Evolutionary conservation across 2,329 filamentous ascomycete species (phyloP).

Genomic region (Alternaria triticimaculans): DNA sequence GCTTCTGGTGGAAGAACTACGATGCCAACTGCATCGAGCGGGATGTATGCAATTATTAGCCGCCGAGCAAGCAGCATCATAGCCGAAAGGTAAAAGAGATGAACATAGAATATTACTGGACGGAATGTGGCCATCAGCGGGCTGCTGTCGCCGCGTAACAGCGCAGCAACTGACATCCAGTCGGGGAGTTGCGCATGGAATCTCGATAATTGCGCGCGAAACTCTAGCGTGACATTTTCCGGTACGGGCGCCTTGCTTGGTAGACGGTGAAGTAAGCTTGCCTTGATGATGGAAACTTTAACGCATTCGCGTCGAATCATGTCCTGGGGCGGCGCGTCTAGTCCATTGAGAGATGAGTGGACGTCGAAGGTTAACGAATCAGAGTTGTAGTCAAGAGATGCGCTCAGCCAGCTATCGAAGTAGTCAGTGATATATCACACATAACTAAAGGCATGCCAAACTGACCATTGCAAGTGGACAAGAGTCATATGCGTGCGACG

Average conservation of each 20-base stretch:
- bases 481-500: conserved; percentile 24
- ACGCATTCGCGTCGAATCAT: conserved; percentile 22
- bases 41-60: conserved; percentile 16
- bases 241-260: conserved; percentile 2
- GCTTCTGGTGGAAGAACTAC: conserved; percentile 6
- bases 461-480: conserved; percentile 16
- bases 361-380: neutral
- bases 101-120: conserved; percentile 22
- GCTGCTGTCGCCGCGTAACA: neutral
- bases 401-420: conserved; percentile 22
- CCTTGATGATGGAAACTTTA: conserved; percentile 28
- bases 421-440: neutral
- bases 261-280: conserved; percentile 17
- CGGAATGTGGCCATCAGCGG: conserved; percentile 1
- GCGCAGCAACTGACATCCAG: conserved; percentile 19
- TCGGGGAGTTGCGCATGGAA: conserved; percentile 17
- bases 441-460: neutral
- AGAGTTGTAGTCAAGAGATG: conserved; percentile 19
- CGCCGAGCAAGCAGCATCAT: conserved; percentile 25
- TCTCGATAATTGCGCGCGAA: conserved; percentile 14
- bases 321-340: conserved; percentile 5
- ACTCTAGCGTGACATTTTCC: conserved; percentile 8
- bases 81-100: conserved; percentile 31
- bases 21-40: neutral
- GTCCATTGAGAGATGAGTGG: neutral